Evolutionary conservation across 2,329 filamentous ascomycete species (phyloP), one percentile per base, ranked within the genome.

Genomic region (Scytalidium lignicola): DNA sequence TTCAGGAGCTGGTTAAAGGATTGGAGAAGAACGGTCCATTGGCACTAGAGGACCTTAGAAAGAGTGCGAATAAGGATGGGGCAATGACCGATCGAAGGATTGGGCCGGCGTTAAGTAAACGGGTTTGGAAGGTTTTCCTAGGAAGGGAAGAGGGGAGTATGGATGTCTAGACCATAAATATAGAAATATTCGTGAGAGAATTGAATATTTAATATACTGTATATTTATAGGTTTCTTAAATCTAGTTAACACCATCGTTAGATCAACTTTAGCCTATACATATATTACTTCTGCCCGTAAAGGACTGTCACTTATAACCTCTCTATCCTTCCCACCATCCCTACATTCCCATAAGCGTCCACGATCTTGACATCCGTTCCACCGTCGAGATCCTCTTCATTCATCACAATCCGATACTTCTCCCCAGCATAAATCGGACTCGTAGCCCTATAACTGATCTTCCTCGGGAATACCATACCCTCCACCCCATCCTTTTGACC

Each of bases 21-120:
- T 72, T 92, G 46, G 42, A 61, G 43, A 74, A 80, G 57, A 60
- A 64, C 1, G 88, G 88, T 0, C 82, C 82, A 5, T 62, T 74
- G 6, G 73, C 76, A 42, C 65, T 92, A n/a, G 80, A 85, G 59
- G 73, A 78, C 46, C 76, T 88, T 22, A 70, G 68, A 26, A 82
- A 78, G 67, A 72, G 71, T 45, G 72, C 75, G 0, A 83, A 82
- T 58, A 75, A 69, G 53, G 75, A 83, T 44, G 82, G 82, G 0
- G 74, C 72, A 2, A 60, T 63, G 21, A 77, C 75, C 0, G 80
- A 83, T 51, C 67, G 74, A 21, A 69, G 67, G 1, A 64, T 86
- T 9, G 83, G 83, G 1, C 75, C 70, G 53, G 75, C 80, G 0
- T 69, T 83, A 9, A 85, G 82, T 53, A 73, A 69, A 61, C 72